These are phyloP conservation scores for Fusarium chaquense DNA, from an alignment of 2,329 filamentous ascomycete genomes.

Conservation along the genomic window DNA sequence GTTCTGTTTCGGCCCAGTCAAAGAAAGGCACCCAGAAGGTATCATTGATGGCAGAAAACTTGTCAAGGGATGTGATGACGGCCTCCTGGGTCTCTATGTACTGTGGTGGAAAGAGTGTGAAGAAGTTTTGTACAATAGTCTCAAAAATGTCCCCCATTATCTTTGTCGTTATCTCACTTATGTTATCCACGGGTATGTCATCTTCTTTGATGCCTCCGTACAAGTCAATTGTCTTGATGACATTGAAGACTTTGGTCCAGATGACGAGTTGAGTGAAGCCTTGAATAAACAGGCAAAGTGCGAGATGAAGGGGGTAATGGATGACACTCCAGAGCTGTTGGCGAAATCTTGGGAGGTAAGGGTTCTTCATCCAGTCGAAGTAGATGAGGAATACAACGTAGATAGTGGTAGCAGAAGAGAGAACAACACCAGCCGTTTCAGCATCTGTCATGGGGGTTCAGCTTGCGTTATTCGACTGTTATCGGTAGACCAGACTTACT, in stretches of 20 bases:
- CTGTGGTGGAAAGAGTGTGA: constrained; percentile 47
- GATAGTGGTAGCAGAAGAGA: constrained; percentile 55
- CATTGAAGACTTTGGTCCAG: constrained; percentile 57
- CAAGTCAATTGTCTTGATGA: constrained; percentile 38
- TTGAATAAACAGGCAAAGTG: constrained; percentile 73
- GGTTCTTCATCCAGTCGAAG: constrained; percentile 74
- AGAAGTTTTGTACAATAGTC: constrained; percentile 39
- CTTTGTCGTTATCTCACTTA: constrained; percentile 39
- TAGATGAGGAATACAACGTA: constrained; percentile 62
- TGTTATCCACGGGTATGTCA: neutral
- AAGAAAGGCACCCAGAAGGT: constrained; percentile 45
- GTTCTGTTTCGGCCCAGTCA: constrained; percentile 13
- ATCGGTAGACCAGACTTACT: constrained; percentile 44
- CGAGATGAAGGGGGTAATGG: constrained; percentile 73
- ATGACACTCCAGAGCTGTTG: constrained; percentile 70
- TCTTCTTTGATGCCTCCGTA: constrained; percentile 26
- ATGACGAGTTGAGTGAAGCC: constrained; percentile 69
- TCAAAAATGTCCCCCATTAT: constrained; percentile 28
- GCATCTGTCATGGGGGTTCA: constrained; percentile 47
- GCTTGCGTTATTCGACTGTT: neutral
- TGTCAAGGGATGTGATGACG: constrained; percentile 44
- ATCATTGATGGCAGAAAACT: constrained; percentile 47
- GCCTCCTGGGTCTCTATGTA: constrained; percentile 35
- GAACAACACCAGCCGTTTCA: constrained; percentile 56
- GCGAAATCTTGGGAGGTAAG: constrained; percentile 66